Evolutionary conservation across 2,329 filamentous ascomycete genomes (phyloP), one percentile per base, ranked within the genome.

Genomic region (Exophiala spinifera): DNA sequence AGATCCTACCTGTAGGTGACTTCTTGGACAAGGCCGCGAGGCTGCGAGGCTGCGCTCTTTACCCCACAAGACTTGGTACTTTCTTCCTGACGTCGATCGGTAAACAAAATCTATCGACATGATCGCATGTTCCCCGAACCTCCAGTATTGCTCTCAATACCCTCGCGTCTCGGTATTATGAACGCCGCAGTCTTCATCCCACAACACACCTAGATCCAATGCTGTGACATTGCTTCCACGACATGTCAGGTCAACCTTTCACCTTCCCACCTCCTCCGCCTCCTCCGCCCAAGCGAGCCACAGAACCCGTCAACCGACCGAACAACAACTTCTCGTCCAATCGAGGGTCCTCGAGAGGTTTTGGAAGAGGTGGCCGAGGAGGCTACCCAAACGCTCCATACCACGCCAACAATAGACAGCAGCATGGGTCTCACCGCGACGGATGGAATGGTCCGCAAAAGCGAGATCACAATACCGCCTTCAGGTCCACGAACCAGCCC

Each of bases 241-340:
- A 28, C 15, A 63, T 63, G 61, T 61, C 61, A 4, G 50, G 40
- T 48, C 69, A 73, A 64, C 71, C 70, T 21, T 76, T 76, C 63
- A 70, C 73, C 39, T 76, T 76, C 60, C 74, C 74, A 55, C 73
- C 73, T 17, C 74, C 74, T 31, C 74, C 74, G 15, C 74, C 74
- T 19, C 74, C 72, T 33, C 71, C 72, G 34, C 70, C 70, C 1
- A 57, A 53, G 21, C 54, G 46, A 50, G 49, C 49, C 11, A 43
- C 49, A 14, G 53, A 60, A 21, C 19, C 34, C 15, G 17, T 31
- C 19, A 49, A 43, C 21, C 43, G 49, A 34, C 46, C 50, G 15
- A 46, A 42, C 44, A 49, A 46, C 43, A 45, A 39, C 28, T 56
- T 43, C 40, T 47, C 51, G 13, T 49, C 46, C 53, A 47, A 51